These are phyloP conservation scores for Eucalyptus microcorys DNA, from an alignment of 345 rosid genomes.

Conservation along the genomic window DNA sequence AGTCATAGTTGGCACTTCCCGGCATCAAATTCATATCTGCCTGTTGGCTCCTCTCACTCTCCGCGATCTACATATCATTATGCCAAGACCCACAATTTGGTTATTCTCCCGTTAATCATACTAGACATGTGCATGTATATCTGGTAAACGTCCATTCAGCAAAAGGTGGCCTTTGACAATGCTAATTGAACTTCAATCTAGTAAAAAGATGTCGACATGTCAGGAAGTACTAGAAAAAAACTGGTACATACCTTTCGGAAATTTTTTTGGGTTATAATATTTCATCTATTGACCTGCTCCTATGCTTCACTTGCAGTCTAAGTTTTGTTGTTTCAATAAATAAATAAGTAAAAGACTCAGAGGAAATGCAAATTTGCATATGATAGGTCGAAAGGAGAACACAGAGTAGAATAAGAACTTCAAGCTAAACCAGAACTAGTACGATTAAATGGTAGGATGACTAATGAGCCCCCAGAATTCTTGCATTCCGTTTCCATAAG, in stretches of 20 bases:
- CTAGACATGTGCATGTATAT: neutral
- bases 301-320: neutral
- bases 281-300: neutral
- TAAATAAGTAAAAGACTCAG: neutral
- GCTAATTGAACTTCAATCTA: neutral
- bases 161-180: neutral
- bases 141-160: neutral
- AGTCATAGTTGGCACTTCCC: slow-evolving; percentile 52
- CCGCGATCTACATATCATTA: slow-evolving; percentile 43
- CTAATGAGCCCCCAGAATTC: neutral
- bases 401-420: neutral
- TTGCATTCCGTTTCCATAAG: neutral
- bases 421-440: neutral
- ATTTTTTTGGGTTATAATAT: neutral
- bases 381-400: neutral
- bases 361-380: neutral
- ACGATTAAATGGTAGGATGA: neutral
- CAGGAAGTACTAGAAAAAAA: neutral
- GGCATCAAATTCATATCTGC: slow-evolving; percentile 72
- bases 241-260: neutral
- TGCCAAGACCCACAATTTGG: neutral
- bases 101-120: neutral
- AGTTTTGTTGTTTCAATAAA: neutral
- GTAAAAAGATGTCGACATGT: neutral
- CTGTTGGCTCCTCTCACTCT: slow-evolving; percentile 69